Conservation (phyloP, 1,139 yeast species). For the Arxiozyma slooffiae region DNA sequence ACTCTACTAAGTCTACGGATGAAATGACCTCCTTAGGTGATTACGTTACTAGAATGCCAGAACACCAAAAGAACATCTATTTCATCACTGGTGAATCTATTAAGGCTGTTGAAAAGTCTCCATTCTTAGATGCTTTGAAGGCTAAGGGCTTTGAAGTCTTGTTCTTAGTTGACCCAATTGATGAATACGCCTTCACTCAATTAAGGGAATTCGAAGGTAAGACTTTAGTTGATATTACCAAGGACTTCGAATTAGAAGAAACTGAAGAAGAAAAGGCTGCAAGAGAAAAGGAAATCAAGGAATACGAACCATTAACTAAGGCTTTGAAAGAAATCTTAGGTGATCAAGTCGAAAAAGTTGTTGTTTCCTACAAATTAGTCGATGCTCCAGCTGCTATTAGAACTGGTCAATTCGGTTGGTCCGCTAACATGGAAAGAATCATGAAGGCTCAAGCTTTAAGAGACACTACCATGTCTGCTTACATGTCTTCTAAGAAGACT, state of each 20-base stretch:
- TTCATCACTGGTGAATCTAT: slow-evolving; percentile 98
- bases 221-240: slow-evolving; percentile 96
- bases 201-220: slow-evolving; percentile 99
- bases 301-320: slow-evolving; percentile 87
- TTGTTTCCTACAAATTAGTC: slow-evolving; percentile 92
- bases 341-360: slow-evolving; percentile 98
- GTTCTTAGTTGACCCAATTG: slow-evolving; percentile 97
- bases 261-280: slow-evolving; percentile 92
- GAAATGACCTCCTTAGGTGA: slow-evolving; percentile 92
- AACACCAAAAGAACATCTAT: slow-evolving; percentile 98
- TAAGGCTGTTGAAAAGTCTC: slow-evolving; percentile 97
- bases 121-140: slow-evolving; percentile 97
- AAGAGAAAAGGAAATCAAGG: slow-evolving; percentile 89
- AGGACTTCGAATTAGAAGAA: slow-evolving; percentile 98
- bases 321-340: slow-evolving; percentile 96
- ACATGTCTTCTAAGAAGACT: slow-evolving; percentile 99
- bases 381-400: slow-evolving; percentile 99
- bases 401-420: slow-evolving; percentile 99
- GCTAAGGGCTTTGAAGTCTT: slow-evolving; percentile 97
- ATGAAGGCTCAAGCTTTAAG: slow-evolving; percentile 99
- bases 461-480: slow-evolving; percentile 96
- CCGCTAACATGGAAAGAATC: slow-evolving; percentile 99
- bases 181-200: slow-evolving; percentile 98
- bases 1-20: slow-evolving; percentile 91
- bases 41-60: slow-evolving; percentile 99